Percentiles rank a stretch among this genome's conserved stretches.
Evolutionary conservation across 495 filamentous ascomycete genomes (phyloP).

Genomic region (Choiromyces venosus): DNA sequence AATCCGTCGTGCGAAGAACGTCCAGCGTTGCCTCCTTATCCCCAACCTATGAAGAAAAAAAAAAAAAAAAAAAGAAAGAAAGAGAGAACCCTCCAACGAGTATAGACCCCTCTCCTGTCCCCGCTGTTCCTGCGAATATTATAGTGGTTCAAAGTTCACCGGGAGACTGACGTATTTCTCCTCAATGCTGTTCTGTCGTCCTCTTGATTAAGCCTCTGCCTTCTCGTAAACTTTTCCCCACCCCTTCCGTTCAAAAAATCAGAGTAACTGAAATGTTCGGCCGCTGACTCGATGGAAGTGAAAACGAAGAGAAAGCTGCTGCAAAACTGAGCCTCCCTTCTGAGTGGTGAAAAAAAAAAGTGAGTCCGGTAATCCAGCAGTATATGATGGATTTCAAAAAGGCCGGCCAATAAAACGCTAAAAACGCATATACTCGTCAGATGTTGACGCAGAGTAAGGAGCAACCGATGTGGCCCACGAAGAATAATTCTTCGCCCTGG

Average conservation of each 20-base stretch:
- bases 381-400: conserved; percentile 33
- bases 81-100: conserved; percentile 22
- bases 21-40: conserved; percentile 37
- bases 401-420: conserved; percentile 33
- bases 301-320: conserved; percentile 25
- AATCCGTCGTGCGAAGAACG: conserved; percentile 39
- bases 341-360: conserved; percentile 1
- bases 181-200: conserved; percentile 16
- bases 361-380: conserved; percentile 21
- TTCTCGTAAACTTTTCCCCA: conserved; percentile 14
- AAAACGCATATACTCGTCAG: conserved; percentile 36
- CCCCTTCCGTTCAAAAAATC: conserved; percentile 19
- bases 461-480: conserved; percentile 16
- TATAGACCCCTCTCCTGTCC: conserved; percentile 30
- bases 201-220: background rate
- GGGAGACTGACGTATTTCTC: conserved; percentile 32
- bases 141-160: conserved; percentile 34
- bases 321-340: background rate
- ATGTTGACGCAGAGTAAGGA: conserved; percentile 27
- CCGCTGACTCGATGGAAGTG: conserved; percentile 8
- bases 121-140: conserved; percentile 33
- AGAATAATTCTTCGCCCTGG: background rate
- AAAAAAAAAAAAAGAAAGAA: conserved; percentile 10
- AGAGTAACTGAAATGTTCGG: conserved; percentile 23
- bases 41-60: conserved; percentile 27